Evolutionary conservation across 495 filamentous ascomycete genomes (phyloP), one percentile per base, ranked within the genome.

Genomic region (Penicillium nucicola): DNA sequence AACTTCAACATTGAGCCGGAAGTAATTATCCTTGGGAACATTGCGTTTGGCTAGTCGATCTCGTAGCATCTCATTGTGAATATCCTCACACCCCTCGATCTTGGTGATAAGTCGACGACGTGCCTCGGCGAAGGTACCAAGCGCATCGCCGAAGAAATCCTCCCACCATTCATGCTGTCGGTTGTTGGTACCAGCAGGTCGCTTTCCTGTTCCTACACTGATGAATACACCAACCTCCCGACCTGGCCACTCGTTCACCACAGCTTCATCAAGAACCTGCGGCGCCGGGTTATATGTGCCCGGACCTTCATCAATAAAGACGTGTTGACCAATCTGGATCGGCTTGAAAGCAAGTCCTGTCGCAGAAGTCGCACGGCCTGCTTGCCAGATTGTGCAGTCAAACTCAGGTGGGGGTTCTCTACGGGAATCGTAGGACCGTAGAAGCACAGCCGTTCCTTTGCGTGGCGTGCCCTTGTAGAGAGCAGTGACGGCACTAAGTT

Each of bases 321-420:
- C 78, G 10, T 90, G 91, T 58, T 97, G 92, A 3, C 91, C 95
- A 44, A 97, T 88, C 55, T 88, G 88, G 33, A 98, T 91, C 0
- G 92, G 89, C 66, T 98, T 98, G 72, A 98, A 98, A 2, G 93
- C 95, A 25, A 95, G 73, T 0, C 88, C 90, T 3, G 89, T 96
- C 3, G 93, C 91, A 42, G 80, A 89, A 2, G 93, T 98, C n/a
- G 93, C 93, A 33, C 95, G 84, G 7, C 93, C 93, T 4, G 93
- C 93, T 67, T 98, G 81, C 93, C 93, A 98, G 44, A 98, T 89
- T 12, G 81, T 95, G 66, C 90, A 96, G 58, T 95, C 84, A 50
- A 89, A 88, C 64, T 95, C 90, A 0, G 92, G 87, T 4, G 89
- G 80, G 0, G 90, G 86, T 66, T 97, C 92, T 66, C 87, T 90